Conservation (phyloP, 139 green algal genomes). For the Spirogloea muscicola region DNA sequence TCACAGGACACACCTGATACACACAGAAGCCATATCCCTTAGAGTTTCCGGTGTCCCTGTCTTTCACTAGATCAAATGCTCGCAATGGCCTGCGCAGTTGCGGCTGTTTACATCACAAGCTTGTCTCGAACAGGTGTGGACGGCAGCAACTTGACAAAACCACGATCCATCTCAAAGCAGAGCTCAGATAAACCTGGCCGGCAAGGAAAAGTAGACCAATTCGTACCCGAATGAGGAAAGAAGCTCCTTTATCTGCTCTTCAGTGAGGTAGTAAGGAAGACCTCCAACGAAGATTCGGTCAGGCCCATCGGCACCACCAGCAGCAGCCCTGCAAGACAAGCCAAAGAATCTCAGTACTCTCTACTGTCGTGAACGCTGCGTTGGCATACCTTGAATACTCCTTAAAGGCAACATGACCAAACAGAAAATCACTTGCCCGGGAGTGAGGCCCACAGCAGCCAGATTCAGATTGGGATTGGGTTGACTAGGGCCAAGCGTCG, state of each 20-base stretch:
- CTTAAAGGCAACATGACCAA: no score
- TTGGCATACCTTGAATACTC: no score
- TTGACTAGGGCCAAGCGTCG: conserved; percentile 69
- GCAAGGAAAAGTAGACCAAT: neutral
- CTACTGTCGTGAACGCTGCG: no score
- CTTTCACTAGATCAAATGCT: conserved; percentile 88
- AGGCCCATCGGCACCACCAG: conserved; percentile 33
- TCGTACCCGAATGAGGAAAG: conserved; percentile 76
- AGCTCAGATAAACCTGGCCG: no score
- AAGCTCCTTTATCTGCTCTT: conserved; percentile 92
- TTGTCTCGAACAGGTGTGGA: neutral
- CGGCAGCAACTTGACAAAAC: no score
- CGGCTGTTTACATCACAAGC: neutral
- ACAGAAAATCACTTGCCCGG: conserved; percentile 26
- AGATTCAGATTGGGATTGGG: conserved; percentile 91
- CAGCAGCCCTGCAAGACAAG: conserved; percentile 11
- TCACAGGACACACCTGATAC: conserved; percentile 78
- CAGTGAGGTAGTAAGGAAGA: conserved; percentile 92
- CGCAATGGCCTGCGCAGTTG: conserved; percentile 52
- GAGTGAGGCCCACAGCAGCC: conserved; percentile 79
- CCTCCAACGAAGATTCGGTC: conserved; percentile 93
- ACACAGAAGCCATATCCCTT: conserved; percentile 97
- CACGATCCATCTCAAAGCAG: no score
- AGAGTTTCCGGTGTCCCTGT: conserved; percentile 81
- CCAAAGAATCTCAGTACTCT: no score